A percentile compares a stretch with the other conserved stretches of the same genome.
These are phyloP conservation scores for Penicillium sp. DNA, from an alignment of 2,329 filamentous ascomycete genomes.

Conservation along the genomic window DNA sequence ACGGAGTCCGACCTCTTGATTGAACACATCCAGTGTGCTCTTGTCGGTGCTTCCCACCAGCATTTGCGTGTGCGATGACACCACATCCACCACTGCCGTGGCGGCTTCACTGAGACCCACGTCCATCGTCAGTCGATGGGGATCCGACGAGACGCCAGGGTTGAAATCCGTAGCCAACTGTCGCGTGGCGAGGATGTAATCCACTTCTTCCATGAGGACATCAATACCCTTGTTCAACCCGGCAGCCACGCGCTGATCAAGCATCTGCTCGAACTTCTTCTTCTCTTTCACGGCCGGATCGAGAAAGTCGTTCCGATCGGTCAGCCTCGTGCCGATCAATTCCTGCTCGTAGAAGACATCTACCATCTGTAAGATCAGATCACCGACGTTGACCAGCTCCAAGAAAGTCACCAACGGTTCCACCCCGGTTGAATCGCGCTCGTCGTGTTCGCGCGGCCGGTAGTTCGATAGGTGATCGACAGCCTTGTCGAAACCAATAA, in stretches of 20 bases:
- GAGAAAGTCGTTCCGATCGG: conserved; percentile 90
- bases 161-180: conserved; percentile 90
- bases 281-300: conserved; percentile 90
- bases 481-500: conserved; percentile 88
- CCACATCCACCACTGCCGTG: conserved; percentile 75
- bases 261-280: conserved; percentile 98
- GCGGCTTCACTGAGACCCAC: conserved; percentile 75
- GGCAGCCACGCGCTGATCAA: conserved; percentile 92
- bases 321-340: conserved; percentile 75
- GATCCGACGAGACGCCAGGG: conserved; percentile 51
- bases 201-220: conserved; percentile 96
- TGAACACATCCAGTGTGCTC: conserved; percentile 97
- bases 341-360: conserved; percentile 99
- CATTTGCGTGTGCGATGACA: conserved; percentile 88
- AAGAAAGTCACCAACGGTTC: conserved; percentile 93
- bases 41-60: conserved; percentile 94
- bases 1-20: conserved; percentile 91
- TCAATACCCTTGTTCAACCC: conserved; percentile 97
- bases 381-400: conserved; percentile 95
- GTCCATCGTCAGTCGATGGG: conserved; percentile 35
- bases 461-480: conserved; percentile 88
- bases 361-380: conserved; percentile 97
- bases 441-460: conserved; percentile 71
- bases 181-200: conserved; percentile 87
- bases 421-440: conserved; percentile 68